These are phyloP conservation scores for Trichoderma arundinaceum DNA, from an alignment of 2,329 filamentous ascomycete genomes.

Conservation along the genomic window DNA sequence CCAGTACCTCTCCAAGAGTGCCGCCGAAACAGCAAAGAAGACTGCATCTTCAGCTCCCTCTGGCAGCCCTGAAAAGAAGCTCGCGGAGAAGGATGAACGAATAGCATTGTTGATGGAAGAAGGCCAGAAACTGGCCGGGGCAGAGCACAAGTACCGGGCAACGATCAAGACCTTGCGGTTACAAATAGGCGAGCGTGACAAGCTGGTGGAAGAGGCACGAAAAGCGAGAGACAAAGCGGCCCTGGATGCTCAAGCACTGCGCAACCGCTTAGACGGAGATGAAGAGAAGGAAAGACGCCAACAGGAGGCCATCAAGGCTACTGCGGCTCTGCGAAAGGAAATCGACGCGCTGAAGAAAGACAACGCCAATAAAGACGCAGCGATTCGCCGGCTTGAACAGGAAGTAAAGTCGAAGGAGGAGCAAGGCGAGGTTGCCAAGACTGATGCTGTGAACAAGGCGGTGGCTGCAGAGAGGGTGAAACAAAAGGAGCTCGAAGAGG, in stretches of 20 bases:
- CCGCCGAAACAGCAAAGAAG: conserved; percentile 75
- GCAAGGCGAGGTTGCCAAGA: conserved; percentile 67
- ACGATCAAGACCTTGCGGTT: conserved; percentile 81
- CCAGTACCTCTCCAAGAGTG: conserved; percentile 82
- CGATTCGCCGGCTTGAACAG: conserved; percentile 69
- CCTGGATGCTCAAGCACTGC: conserved; percentile 55
- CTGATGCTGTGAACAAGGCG: conserved; percentile 69
- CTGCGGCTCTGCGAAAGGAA: conserved; percentile 53
- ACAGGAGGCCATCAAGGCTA: conserved; percentile 57
- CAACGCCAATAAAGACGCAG: conserved; percentile 64
- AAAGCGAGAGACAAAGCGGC: conserved; percentile 64
- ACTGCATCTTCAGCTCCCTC: conserved; percentile 65
- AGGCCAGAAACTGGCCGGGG: conserved; percentile 84
- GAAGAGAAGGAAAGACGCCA: conserved; percentile 62
- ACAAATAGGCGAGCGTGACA: conserved; percentile 70
- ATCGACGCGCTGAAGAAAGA: conserved; percentile 53
- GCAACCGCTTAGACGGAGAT: conserved; percentile 54
- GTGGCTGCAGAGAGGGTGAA: conserved; percentile 69
- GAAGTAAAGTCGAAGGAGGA: conserved; percentile 72
- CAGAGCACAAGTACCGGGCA: conserved; percentile 81
- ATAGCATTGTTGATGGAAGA: conserved; percentile 91
- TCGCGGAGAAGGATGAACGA: conserved; percentile 88
- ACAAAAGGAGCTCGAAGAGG: conserved; percentile 61
- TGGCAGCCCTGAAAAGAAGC: conserved; percentile 74
- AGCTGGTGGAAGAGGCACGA: conserved; percentile 64